Evolutionary conservation across 2,329 filamentous ascomycete genomes (phyloP).

Genomic region (Claviceps purpurea): DNA sequence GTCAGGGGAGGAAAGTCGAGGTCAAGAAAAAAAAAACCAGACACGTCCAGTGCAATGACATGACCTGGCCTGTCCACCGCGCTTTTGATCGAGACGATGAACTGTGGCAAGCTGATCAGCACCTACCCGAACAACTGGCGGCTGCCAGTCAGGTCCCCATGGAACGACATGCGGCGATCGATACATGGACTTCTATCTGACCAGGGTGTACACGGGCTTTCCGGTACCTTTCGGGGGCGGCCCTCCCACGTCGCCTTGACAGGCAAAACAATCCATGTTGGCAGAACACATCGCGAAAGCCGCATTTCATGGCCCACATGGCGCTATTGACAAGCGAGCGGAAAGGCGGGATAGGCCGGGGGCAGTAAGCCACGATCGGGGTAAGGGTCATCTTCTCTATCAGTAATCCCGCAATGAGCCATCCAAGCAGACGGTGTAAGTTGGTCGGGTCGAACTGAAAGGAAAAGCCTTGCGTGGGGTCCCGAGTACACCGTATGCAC

Average conservation of each 20-base stretch:
- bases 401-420: not conserved
- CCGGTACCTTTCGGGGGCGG: not conserved
- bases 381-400: not conserved
- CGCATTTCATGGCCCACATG: conserved; percentile 3
- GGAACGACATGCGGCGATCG: not conserved
- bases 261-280: not conserved
- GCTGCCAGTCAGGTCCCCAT: not conserved
- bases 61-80: not conserved
- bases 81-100: no score
- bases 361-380: not conserved
- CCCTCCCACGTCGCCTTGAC: not conserved
- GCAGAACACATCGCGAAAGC: not conserved
- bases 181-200: not conserved
- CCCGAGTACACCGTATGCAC: not conserved
- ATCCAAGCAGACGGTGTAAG: not conserved
- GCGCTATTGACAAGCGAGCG: conserved; percentile 4
- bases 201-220: not conserved
- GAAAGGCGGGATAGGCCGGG: not conserved
- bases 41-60: not conserved
- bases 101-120: not conserved
- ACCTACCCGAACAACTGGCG: not conserved
- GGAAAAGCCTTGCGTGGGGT: not conserved
- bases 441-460: no score
- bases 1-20: not conserved
- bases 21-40: not conserved